A percentile compares a stretch with the other conserved stretches of the same genome.
These are phyloP conservation scores for Aspergillus wentii DNA, from an alignment of 495 filamentous ascomycete species.

Conservation along the genomic window DNA sequence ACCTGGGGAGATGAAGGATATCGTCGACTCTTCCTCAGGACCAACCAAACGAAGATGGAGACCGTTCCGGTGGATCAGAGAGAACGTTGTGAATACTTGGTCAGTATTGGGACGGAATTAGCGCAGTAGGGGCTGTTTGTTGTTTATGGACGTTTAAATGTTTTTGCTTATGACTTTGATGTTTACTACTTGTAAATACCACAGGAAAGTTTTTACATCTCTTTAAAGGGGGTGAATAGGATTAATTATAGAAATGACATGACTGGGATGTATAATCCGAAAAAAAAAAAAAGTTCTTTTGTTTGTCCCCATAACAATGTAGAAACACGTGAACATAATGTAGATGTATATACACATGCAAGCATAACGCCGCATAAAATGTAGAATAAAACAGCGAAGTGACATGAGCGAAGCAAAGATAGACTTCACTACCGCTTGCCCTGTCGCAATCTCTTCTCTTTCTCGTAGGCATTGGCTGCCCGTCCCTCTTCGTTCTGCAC, in stretches of 20 bases:
- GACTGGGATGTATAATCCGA: too few species aligned
- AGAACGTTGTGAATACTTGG: constrained; percentile 50
- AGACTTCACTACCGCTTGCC: constrained; percentile 46
- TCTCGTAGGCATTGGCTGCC: constrained; percentile 83
- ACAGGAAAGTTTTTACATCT: too few species aligned
- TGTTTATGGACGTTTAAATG: too few species aligned
- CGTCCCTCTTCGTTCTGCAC: constrained; percentile 90
- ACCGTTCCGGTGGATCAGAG: constrained; percentile 38
- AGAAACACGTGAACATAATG: constrained; percentile 7
- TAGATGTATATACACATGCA: constrained; percentile 19
- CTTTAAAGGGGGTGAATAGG: too few species aligned
- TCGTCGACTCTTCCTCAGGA: constrained; percentile 49
- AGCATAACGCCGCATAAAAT: constrained; percentile 11
- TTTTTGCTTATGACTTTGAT: too few species aligned
- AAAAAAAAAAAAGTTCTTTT: constrained; percentile 3
- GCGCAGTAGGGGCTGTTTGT: too few species aligned
- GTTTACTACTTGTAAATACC: too few species aligned
- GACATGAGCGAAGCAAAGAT: constrained; percentile 2
- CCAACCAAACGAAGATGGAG: constrained; percentile 56
- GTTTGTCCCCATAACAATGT: background rate
- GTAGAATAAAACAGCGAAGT: constrained; percentile 12
- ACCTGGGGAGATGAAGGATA: constrained; percentile 33
- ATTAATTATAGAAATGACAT: too few species aligned
- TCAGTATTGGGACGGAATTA: constrained; percentile 44
- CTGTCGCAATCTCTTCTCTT: constrained; percentile 67